A percentile compares a stretch with the other conserved stretches of the same genome.
Conservation (phyloP, 2,329 filamentous ascomycete genomes). For the Xylaria arbuscula region DNA sequence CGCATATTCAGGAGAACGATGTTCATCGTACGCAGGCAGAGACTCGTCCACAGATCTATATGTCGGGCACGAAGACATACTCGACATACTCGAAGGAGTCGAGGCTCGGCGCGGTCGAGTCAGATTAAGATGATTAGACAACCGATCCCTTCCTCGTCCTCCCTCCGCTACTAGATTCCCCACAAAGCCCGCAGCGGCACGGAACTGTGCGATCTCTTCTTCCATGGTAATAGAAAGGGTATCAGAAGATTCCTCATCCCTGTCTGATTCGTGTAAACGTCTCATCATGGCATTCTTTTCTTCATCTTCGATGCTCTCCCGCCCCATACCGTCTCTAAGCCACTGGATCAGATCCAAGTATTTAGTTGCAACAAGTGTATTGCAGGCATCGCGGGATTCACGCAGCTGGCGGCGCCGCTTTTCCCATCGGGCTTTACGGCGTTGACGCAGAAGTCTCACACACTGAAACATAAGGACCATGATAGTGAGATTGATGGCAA, state of each 20-base stretch:
- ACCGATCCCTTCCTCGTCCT: constrained; percentile 42
- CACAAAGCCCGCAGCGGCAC: constrained; percentile 59
- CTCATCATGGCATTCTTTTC: constrained; percentile 54
- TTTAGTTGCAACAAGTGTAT: constrained; percentile 41
- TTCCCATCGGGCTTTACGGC: constrained; percentile 32
- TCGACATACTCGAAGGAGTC: constrained; percentile 42
- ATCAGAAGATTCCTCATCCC: constrained; percentile 45
- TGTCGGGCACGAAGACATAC: constrained; percentile 48
- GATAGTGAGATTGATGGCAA: constrained; percentile 24
- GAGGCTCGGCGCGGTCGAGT: constrained; percentile 40
- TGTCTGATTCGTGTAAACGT: constrained; percentile 42
- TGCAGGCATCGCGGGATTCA: constrained; percentile 40
- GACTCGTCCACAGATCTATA: constrained; percentile 53
- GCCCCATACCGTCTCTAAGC: constrained; percentile 39
- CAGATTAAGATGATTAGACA: constrained; percentile 34
- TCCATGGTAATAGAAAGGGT: constrained; percentile 56
- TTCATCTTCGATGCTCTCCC: constrained; percentile 46
- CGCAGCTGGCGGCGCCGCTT: constrained; percentile 27
- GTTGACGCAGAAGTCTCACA: constrained; percentile 32
- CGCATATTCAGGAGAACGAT: constrained; percentile 53
- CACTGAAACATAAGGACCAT: constrained; percentile 32
- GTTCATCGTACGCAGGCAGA: constrained; percentile 57
- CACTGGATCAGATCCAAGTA: constrained; percentile 50
- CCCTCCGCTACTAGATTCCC: constrained; percentile 60
- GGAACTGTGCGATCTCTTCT: constrained; percentile 61